Evolutionary conservation across 2,329 filamentous ascomycete genomes (phyloP).

Genomic region (Neocatenulostroma microsporum): DNA sequence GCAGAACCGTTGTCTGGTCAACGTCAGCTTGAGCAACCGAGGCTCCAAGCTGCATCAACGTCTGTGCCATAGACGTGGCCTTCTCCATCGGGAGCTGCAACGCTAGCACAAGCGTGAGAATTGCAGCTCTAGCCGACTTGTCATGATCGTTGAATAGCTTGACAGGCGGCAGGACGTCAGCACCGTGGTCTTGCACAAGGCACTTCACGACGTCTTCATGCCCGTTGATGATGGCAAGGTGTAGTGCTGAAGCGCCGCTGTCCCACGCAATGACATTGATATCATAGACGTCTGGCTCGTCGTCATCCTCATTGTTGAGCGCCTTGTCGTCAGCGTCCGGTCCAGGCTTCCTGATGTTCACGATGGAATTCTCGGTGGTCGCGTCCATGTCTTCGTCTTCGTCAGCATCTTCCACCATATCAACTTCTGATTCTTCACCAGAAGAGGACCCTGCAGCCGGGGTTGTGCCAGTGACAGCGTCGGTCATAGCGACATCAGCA

Average conservation of each 20-base stretch:
- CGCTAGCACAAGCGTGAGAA: constrained; percentile 63
- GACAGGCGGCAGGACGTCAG: constrained; percentile 66
- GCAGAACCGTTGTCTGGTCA: constrained; percentile 56
- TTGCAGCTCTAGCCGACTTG: constrained; percentile 49
- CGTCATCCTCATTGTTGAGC: constrained; percentile 45
- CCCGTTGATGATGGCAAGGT: constrained; percentile 68
- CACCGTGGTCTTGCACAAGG: constrained; percentile 64
- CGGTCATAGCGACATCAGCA: constrained; percentile 9
- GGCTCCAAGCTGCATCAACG: constrained; percentile 62
- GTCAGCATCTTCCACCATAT: constrained; percentile 42
- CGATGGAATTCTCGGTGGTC: constrained; percentile 60
- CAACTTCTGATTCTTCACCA: constrained; percentile 34
- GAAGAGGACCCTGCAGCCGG: no score
- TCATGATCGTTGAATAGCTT: constrained; percentile 51
- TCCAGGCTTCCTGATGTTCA: constrained; percentile 51
- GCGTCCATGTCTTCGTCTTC: constrained; percentile 29
- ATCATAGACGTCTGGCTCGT: constrained; percentile 72
- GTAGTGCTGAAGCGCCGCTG: constrained; percentile 62
- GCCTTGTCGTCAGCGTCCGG: constrained; percentile 34
- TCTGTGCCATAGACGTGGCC: constrained; percentile 56
- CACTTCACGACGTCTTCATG: constrained; percentile 61
- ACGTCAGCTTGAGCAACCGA: constrained; percentile 65
- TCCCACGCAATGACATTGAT: constrained; percentile 77
- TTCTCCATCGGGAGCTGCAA: constrained; percentile 55
- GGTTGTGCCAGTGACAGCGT: constrained; percentile 1